Base-by-base conservation (phyloP, 23 red algal species). In the Gracilariopsis chorda region DNA sequence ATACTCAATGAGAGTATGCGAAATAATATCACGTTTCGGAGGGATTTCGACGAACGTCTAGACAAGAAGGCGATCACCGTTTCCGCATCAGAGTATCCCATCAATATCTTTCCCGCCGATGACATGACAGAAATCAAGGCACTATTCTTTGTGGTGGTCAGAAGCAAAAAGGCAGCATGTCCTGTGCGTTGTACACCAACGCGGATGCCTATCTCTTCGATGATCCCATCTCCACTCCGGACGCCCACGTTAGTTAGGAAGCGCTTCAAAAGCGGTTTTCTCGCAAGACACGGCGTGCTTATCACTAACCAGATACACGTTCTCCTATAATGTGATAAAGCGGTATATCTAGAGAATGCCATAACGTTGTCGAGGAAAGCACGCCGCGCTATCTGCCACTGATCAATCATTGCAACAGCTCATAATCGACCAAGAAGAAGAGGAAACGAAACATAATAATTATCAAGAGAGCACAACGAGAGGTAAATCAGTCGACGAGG, bases 231-330 rank as follows among this genome's bases (percentile, higher is more conserved):
- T 94, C 90, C n/a, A 93, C 97, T 2, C 67, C 96, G 16, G 97
- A 99, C 83, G 91, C 97, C n/a, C 93, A 96, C 72, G 97, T 99
- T 4, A 92, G 93, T 17, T 71, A 92, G 59, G 84, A 93, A 37
- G 91, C 96, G 0, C 96, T 99, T 68, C 67, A 96, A 32, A 64
- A 84, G 57, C 88, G 91, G 24, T 57, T 99, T 4, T 94, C 86
- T 1, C 88, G 88, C 46, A 29, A 63, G 67, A 46, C 82, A 92
- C 24, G 52, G 90, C 16, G 36, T 99, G 47, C 82, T 99, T 65
- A 92, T 99, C 29, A 99, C 97, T 37, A 95, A 99, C 75, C 97
- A 99, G 42, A 72, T 99, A n/a, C 93, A 99, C 44, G 72, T 90
- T 29, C 75, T 95, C 24, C 74, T 93, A 14, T 77, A 93, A 16